Evolutionary conservation across 208 protist species (phyloP).

Genomic region (Wallacemonas sp.): DNA sequence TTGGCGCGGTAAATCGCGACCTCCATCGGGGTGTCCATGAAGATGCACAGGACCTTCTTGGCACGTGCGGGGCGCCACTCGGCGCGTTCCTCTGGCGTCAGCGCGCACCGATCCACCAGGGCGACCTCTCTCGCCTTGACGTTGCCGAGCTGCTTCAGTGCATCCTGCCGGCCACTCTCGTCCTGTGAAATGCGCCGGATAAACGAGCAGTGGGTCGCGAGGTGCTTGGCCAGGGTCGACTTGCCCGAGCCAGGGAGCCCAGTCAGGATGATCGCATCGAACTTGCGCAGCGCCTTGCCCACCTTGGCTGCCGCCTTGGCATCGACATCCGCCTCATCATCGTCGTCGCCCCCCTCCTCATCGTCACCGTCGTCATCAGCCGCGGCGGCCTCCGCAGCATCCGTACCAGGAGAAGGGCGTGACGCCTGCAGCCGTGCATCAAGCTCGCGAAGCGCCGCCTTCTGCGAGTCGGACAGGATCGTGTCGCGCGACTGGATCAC

Average conservation of each 20-base stretch:
- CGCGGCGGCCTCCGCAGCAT: too few species aligned
- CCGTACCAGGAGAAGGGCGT: background rate
- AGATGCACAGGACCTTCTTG: slow-evolving; percentile 22
- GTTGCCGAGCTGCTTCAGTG: slow-evolving; percentile 10
- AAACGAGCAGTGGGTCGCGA: slow-evolving; percentile 16
- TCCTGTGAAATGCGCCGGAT: slow-evolving; percentile 23
- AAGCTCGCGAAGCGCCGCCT: slow-evolving; percentile 8
- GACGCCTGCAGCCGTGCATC: background rate
- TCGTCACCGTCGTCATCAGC: background rate
- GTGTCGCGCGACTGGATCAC: slow-evolving; percentile 17
- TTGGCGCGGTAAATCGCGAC: slow-evolving; percentile 20
- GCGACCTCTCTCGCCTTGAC: slow-evolving; percentile 4
- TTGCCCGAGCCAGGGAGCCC: slow-evolving; percentile 23
- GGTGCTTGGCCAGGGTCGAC: slow-evolving; percentile 23
- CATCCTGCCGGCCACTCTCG: slow-evolving; percentile 20
- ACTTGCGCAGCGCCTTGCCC: slow-evolving; percentile 12
- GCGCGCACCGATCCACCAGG: slow-evolving; percentile 18
- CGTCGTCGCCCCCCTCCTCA: background rate
- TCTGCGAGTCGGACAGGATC: slow-evolving; percentile 14
- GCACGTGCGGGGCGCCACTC: slow-evolving; percentile 17
- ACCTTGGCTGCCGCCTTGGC: background rate
- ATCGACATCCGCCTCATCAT: background rate
- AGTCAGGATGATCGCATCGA: slow-evolving; percentile 17
- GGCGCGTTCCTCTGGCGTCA: slow-evolving; percentile 10
- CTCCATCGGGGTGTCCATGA: slow-evolving; percentile 14